Percentiles rank a stretch among this genome's conserved stretches.
These are phyloP conservation scores for Leishmania amazonensis DNA, from an alignment of 208 protist species.

Conservation along the genomic window DNA sequence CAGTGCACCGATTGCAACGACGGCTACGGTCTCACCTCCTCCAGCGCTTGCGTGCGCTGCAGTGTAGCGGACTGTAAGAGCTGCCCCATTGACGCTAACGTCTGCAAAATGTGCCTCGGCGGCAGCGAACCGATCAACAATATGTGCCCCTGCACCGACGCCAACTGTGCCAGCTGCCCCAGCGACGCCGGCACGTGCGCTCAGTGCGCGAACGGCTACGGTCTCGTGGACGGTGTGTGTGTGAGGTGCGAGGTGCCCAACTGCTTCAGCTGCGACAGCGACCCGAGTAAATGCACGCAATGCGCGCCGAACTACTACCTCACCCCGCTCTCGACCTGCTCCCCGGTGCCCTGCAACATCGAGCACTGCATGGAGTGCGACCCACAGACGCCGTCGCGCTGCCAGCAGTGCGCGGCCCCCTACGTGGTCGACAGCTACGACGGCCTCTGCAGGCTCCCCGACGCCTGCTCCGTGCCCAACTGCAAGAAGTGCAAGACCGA, in stretches of 20 bases:
- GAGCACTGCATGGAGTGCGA: constrained; percentile 10
- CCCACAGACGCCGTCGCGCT: constrained; percentile 3
- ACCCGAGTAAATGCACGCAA: background rate
- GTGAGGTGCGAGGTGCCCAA: background rate
- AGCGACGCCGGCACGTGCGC: constrained; percentile 1
- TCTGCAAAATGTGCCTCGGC: background rate
- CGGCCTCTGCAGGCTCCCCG: constrained; percentile 8
- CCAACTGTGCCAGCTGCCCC: constrained; percentile 15
- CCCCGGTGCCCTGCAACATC: constrained; percentile 8
- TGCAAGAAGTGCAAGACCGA: constrained; percentile 7
- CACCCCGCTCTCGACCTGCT: constrained; percentile 7
- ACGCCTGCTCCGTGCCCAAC: constrained; percentile 6
- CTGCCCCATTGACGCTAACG: background rate
- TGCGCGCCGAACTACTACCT: constrained; percentile 11
- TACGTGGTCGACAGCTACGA: background rate
- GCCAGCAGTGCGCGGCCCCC: background rate
- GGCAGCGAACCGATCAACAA: background rate
- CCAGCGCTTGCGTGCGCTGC: constrained; percentile 2
- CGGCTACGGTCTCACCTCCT: constrained; percentile 4
- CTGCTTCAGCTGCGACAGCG: constrained; percentile 9
- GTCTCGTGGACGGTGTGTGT: constrained; percentile 21
- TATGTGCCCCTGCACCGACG: constrained; percentile 3
- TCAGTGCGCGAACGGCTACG: constrained; percentile 8
- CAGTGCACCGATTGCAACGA: background rate
- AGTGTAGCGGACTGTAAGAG: background rate